Conservation (phyloP, 441 rosid species). For the Monsonia emarginata region DNA sequence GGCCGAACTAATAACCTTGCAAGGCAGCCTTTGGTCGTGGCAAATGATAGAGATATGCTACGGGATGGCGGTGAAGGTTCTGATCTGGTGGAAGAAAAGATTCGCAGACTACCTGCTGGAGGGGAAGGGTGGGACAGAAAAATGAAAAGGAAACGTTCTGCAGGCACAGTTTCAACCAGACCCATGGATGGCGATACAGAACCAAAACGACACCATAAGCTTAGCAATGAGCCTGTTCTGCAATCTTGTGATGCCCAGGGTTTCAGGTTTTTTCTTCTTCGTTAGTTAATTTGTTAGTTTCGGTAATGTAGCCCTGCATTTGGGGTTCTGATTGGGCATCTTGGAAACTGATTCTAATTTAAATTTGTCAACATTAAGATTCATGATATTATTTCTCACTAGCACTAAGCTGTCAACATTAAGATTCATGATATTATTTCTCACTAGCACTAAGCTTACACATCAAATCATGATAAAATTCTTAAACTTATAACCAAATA, state of each 20-base stretch:
- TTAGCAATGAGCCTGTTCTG: constrained; percentile 31
- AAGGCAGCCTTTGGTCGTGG: constrained; percentile 31
- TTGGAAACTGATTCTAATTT: neutral
- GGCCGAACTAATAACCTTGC: constrained; percentile 25
- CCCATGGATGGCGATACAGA: constrained; percentile 40
- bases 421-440: neutral
- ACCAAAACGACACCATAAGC: constrained; percentile 34
- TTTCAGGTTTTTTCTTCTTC: constrained; percentile 30
- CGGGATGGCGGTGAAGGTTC: constrained; percentile 34
- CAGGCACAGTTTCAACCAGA: constrained; percentile 35
- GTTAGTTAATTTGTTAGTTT: neutral
- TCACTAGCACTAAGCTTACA: neutral
- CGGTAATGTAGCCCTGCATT: neutral
- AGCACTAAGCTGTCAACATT: neutral
- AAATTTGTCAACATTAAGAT: neutral
- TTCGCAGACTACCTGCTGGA: constrained; percentile 42
- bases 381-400: neutral
- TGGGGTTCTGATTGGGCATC: neutral
- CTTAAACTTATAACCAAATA: neutral
- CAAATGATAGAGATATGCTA: constrained; percentile 38
- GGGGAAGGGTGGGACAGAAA: constrained; percentile 62
- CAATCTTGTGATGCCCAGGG: constrained; percentile 34
- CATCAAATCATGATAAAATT: neutral
- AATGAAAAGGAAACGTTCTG: constrained; percentile 52
- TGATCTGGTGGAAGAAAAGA: constrained; percentile 40